Base-by-base conservation (phyloP, 2,329 filamentous ascomycete genomes). In the Ramichloridium luteum region DNA sequence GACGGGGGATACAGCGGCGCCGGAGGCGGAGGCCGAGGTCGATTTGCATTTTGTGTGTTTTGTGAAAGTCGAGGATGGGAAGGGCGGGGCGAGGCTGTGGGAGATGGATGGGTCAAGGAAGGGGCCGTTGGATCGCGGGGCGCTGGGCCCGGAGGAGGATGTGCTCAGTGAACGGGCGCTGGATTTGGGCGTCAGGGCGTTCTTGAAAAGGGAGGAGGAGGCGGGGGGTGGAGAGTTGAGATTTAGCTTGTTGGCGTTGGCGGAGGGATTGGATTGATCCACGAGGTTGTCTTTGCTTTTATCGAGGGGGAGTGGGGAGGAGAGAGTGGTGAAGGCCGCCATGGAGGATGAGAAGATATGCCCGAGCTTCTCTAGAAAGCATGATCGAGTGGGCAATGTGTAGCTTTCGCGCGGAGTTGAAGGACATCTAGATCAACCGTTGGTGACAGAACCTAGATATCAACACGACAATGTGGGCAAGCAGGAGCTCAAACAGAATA, bases 31-130 rank as follows among this genome's bases (percentile, higher is more conserved):
- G n/a, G 80, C 82, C 48, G 72, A 79, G 45, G 68, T 93, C n/a
- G 88, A 94, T 52, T 65, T 94, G 47, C 90, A 98, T 62, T 96
- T 93, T 55, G 88, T 96, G 28, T 90, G 83, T 51, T 98, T 96
- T 58, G 80, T 90, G 31, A 90, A 86, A 63, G 71, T 68, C 2
- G 60, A 59, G 31, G n/a, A n/a, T n/a, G n/a, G n/a, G n/a, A 74
- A 80, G 54, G 77, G 77, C 34, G 70, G 70, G 5, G 54, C 60
- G 29, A n/a, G n/a, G n/a, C 64, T 92, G 25, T 92, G 80, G 74
- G 84, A 92, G 60, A 57, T 92, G 48, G 83, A 92, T 57, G 84
- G 84, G 1, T 57, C 68, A 13, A 65, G 79, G 29, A 79, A 77
- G 46, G 82, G 82, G 0, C 82, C 82, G 1, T 57, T 88, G 27